Evolutionary conservation across 495 filamentous ascomycete genomes (phyloP).

Genomic region (Penicillium paradoxum): DNA sequence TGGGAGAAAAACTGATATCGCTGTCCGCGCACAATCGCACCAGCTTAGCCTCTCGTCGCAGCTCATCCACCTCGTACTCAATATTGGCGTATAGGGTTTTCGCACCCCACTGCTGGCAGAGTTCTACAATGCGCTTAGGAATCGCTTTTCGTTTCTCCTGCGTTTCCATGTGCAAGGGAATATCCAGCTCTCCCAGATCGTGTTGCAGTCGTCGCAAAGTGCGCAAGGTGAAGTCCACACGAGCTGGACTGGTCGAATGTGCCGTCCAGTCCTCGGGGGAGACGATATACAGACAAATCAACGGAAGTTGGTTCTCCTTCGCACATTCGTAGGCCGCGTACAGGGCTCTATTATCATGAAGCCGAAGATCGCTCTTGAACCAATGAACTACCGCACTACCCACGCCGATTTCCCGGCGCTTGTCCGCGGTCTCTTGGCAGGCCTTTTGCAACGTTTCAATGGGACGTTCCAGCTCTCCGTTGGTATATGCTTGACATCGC

Average conservation of each 20-base stretch:
- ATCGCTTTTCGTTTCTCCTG: conserved; percentile 61
- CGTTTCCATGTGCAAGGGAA: conserved; percentile 74
- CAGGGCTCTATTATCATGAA: conserved; percentile 69
- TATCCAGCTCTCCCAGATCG: conserved; percentile 65
- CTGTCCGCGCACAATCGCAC: conserved; percentile 53
- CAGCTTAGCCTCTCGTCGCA: conserved; percentile 64
- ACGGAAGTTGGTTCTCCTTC: conserved; percentile 55
- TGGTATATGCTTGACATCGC: conserved; percentile 66
- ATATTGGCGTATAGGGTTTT: conserved; percentile 55
- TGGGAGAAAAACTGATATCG: conserved; percentile 57
- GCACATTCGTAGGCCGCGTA: conserved; percentile 63
- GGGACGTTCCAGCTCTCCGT: conserved; percentile 61
- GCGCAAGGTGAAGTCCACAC: conserved; percentile 76
- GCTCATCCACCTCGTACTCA: conserved; percentile 59
- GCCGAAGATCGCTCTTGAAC: conserved; percentile 82
- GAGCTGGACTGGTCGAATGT: conserved; percentile 64
- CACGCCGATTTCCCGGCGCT: conserved; percentile 41
- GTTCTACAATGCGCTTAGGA: conserved; percentile 57
- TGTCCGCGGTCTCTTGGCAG: conserved; percentile 45
- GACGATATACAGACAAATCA: conserved; percentile 74
- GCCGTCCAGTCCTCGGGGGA: conserved; percentile 85
- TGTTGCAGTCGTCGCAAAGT: conserved; percentile 58
- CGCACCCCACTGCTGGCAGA: conserved; percentile 69
- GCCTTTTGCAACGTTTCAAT: conserved; percentile 57
- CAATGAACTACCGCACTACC: conserved; percentile 76